Conservation (phyloP, 2,329 filamentous ascomycete genomes). For the Aspergillus neoniger region DNA sequence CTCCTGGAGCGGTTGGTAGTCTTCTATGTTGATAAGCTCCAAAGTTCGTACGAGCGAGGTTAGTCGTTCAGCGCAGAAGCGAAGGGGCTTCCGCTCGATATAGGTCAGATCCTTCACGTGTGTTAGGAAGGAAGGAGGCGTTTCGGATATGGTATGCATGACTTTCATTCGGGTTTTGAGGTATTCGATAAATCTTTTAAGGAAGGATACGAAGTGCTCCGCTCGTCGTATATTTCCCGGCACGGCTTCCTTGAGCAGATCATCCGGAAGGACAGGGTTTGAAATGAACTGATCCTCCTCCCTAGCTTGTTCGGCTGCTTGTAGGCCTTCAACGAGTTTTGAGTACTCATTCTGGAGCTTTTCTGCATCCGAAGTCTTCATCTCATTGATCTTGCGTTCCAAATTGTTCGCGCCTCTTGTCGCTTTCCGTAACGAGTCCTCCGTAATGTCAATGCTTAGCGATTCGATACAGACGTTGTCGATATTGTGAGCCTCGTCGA, state of each 20-base stretch:
- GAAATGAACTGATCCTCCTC: constrained; percentile 97
- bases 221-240: constrained; percentile 94
- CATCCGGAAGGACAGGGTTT: constrained; percentile 90
- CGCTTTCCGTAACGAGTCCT: constrained; percentile 89
- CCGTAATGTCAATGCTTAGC: constrained; percentile 92
- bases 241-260: constrained; percentile 91
- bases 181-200: constrained; percentile 97
- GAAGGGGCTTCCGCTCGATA: constrained; percentile 91
- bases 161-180: constrained; percentile 98
- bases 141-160: constrained; percentile 94
- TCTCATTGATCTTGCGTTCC: constrained; percentile 85
- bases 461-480: constrained; percentile 99
- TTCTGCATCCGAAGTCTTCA: constrained; percentile 93
- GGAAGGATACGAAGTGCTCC: constrained; percentile 91
- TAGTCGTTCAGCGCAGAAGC: constrained; percentile 89
- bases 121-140: constrained; percentile 86
- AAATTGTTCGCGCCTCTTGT: constrained; percentile 87
- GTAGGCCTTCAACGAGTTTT: constrained; percentile 88
- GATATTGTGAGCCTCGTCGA: constrained; percentile 98
- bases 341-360: constrained; percentile 94
- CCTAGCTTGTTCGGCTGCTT: constrained; percentile 83
- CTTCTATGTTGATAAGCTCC: constrained; percentile 95
- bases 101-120: constrained; percentile 96
- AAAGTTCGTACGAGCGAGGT: constrained; percentile 93
- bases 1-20: constrained; percentile 94